Evolutionary conservation across 495 filamentous ascomycete species (phyloP), one percentile per base, ranked within the genome.

Genomic region (Penicillium soppii): DNA sequence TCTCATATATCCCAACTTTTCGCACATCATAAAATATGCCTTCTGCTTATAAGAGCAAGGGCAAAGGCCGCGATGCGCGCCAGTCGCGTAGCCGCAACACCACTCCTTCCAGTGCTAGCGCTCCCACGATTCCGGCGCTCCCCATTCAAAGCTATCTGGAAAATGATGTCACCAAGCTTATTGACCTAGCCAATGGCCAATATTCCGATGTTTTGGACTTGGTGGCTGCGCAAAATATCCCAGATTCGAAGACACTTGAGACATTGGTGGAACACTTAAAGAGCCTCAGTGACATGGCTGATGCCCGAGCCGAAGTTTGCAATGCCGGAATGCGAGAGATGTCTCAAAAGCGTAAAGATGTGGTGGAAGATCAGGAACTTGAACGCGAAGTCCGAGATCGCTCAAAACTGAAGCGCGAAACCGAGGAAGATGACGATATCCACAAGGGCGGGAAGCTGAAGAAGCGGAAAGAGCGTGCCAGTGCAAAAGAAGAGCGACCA

Each of bases 21-120:
- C 9, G 21, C 20, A 4, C 43, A 40, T 15, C 35, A 39, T 36
- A 19, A 7, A 68, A 23, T 29, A 81, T 80, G 78, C 76, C 75
- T 8, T 62, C 72, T 13, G 72, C 75, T 29, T 70, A 66, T 47
- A 91, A 91, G 69, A 86, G 88, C 52, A 91, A 89, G 54, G 81
- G 86, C 57, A 91, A 91, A 79, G 79, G 65, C 43, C 79, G 84
- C 50, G 84, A 85, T 57, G 80, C 74, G 40, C 85, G 89, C 49
- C 85, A 82, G 52, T 89, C 89, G 59, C 84, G 86, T 47, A 92
- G 89, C 62, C 86, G 90, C 58, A 92, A 94, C 68, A 91, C 89
- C 9, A 95, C 90, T 3, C 90, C 90, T 53, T 87, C 87, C 32
- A 70, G 62, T 16, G 66, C 74, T 55, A 73, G 76, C 33, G 74